Evolutionary conservation across 352 stramenopile species (phyloP).

Genomic region (Pythium graminicola): DNA sequence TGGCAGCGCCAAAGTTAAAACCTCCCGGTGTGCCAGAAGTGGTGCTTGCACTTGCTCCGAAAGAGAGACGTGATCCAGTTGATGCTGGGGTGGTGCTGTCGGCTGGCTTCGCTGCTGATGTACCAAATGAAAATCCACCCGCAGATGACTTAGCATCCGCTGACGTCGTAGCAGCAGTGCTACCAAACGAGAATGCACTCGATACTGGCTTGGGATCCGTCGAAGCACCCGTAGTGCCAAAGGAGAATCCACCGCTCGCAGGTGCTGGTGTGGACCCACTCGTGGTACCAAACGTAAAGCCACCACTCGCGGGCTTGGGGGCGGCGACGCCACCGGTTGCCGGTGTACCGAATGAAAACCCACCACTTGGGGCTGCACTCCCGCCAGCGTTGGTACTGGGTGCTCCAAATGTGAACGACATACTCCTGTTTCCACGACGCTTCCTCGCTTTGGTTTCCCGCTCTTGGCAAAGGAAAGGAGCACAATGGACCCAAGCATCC

Average conservation of each 20-base stretch:
- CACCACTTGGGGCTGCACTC: too few relatives aligned
- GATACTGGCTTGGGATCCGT: constrained; percentile 15
- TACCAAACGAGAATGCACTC: constrained; percentile 37
- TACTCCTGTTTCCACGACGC: constrained; percentile 13
- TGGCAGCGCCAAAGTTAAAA: constrained; percentile 14
- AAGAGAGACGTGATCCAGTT: constrained; percentile 4
- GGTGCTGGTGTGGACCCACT: constrained; percentile 3
- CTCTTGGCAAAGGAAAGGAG: constrained; percentile 12
- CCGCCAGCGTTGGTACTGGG: too few relatives aligned
- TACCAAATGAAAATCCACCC: constrained; percentile 41
- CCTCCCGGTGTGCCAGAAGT: background rate
- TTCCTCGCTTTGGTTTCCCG: constrained; percentile 16
- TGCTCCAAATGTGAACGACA: too few relatives aligned
- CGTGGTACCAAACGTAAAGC: constrained; percentile 21
- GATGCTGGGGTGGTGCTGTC: constrained; percentile 18
- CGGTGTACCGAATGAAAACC: constrained; percentile 28
- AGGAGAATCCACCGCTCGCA: constrained; percentile 18
- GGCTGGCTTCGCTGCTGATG: constrained; percentile 18
- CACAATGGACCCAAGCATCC: constrained; percentile 6
- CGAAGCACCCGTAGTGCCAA: constrained; percentile 3
- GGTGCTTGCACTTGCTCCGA: constrained; percentile 1
- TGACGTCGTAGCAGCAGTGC: background rate
- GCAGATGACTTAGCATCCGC: constrained; percentile 9
- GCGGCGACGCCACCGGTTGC: constrained; percentile 2
- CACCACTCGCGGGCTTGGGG: background rate